A percentile compares a stretch with the other conserved stretches of the same genome.
Conservation (phyloP, 306 rosid genomes). For the Trichosanthes truncata region DNA sequence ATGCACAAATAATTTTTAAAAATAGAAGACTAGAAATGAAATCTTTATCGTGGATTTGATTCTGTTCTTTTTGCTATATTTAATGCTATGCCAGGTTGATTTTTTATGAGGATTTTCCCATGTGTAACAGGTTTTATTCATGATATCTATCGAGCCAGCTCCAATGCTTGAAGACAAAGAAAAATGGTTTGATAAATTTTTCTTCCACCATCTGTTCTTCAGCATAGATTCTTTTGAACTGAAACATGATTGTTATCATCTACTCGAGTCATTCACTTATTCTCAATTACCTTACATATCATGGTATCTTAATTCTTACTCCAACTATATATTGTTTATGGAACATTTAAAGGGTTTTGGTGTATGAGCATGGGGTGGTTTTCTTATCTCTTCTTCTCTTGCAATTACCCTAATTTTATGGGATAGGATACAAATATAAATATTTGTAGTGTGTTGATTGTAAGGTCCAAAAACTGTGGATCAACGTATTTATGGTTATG, state of each 20-base stretch:
- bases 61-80: neutral
- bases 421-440: neutral
- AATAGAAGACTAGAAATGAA: neutral
- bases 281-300: neutral
- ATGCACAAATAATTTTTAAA: neutral
- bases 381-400: neutral
- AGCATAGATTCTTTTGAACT: slow-evolving; percentile 9
- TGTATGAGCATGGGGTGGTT: neutral
- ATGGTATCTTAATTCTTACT: neutral
- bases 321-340: neutral
- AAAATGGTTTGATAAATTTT: slow-evolving; percentile 65
- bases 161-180: slow-evolving; percentile 99
- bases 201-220: neutral
- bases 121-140: slow-evolving; percentile 70
- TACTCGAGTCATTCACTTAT: neutral
- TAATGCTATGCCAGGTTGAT: neutral
- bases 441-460: neutral
- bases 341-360: neutral
- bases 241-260: neutral
- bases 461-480: neutral
- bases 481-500: neutral
- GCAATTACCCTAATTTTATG: neutral
- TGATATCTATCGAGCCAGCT: slow-evolving; percentile 98
- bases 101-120: slow-evolving; percentile 17
- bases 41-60: neutral